A percentile compares a stretch with the other conserved stretches of the same genome.
Evolutionary conservation across 306 rosid species (phyloP).

Genomic region (Comarum palustre): DNA sequence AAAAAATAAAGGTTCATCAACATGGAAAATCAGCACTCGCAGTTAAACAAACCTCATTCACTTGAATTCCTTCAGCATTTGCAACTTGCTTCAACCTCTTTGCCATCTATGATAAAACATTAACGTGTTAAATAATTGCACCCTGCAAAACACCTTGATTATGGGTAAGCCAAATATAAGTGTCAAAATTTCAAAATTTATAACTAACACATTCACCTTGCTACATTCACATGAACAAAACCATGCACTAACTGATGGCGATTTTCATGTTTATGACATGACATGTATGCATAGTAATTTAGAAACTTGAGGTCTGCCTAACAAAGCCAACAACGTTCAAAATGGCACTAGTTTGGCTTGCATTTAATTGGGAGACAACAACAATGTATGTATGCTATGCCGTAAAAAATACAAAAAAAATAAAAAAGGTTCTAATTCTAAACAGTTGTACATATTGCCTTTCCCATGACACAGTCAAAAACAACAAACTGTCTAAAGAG

Average conservation of each 20-base stretch:
- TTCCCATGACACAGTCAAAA: neutral
- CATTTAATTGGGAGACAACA: neutral
- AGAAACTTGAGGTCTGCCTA: neutral
- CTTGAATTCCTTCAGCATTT: conserved; percentile 78
- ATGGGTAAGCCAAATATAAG: neutral
- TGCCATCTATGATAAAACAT: conserved; percentile 69
- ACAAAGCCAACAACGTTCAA: neutral
- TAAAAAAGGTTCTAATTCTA: neutral
- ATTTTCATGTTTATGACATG: too few relatives aligned
- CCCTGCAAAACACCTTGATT: neutral
- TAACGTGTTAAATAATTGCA: conserved; percentile 6
- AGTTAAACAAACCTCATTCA: conserved; percentile 60
- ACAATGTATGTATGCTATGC: neutral
- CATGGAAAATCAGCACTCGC: conserved; percentile 14
- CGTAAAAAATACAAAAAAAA: neutral
- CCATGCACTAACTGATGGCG: neutral
- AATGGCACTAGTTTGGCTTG: neutral
- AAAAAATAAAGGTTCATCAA: neutral
- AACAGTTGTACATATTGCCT: neutral
- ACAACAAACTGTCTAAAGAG: neutral
- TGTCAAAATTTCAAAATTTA: neutral
- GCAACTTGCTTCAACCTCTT: conserved; percentile 81
- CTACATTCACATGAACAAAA: neutral
- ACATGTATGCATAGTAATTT: neutral
- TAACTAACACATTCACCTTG: neutral